Base-by-base conservation (phyloP, 768 basidiomycete genomes). In the Leccinum barrowsii region DNA sequence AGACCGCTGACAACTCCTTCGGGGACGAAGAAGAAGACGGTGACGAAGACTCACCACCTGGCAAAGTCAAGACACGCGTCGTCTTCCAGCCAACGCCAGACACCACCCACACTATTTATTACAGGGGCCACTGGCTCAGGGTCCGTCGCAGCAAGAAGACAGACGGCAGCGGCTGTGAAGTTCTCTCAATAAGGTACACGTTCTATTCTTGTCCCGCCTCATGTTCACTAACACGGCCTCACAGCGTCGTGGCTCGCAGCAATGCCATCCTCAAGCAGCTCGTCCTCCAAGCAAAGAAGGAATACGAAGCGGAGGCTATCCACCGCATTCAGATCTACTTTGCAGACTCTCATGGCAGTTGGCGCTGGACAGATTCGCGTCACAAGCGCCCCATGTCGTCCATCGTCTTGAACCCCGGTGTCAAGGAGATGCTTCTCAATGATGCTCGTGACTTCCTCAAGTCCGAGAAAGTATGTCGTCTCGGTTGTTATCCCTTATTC, bases 301-400 rank as follows among this genome's bases (percentile, higher is more conserved):
- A 90, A 67, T 93, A 93, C 70, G 90, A 93, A 72, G 89, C 90
- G 0, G 90, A 93, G 67, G 87, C 89, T 34, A 82, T 92, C 44
- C 89, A 92, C 66, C 83, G 90, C 46, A 91, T 94, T 61, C 90
- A 92, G 71, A 91, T 94, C 34, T 93, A 92, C 70, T 92, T 92
- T 69, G 90, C 92, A 15, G 92, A 94, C 72, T 87, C 87, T 5
- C 89, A 92, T 70, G 91, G 90, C 32, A 85, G 84, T 51, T 94
- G 92, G 92, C 80, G 91, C 37, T 92, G 88, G 85, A 90, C 90
- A 0, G 92, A 92, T 72, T 89, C 88, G 19, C 78, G 91, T 52
- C 89, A 92, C 74, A 94, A 94, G 74, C 83, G 92, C 19, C 92
- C 92, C n/a, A 82, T 94, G 79, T 83, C 82, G 12, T 90, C 87